phyloP scores from a whole-genome alignment of 148 eudicot genomes.

The Rhododendron griersonianum region DNA sequence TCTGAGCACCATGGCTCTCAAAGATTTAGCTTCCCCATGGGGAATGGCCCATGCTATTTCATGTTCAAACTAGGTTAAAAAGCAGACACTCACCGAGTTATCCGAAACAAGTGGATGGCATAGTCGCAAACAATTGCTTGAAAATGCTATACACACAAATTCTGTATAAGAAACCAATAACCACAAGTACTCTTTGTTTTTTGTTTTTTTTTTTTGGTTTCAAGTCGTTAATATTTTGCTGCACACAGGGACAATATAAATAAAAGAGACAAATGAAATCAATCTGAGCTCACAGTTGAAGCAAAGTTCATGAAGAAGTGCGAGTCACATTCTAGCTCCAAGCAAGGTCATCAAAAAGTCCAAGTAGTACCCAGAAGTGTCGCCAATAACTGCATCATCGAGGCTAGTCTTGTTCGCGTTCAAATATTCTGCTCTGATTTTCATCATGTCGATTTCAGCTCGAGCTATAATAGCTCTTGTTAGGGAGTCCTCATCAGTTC shows the following conservation, averaged over 20 bases:
- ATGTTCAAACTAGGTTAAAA: not conserved
- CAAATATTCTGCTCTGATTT: constrained; percentile 39
- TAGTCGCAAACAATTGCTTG: not conserved
- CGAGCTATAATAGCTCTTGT: constrained; percentile 63
- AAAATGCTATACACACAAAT: not conserved
- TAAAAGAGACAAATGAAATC: not conserved
- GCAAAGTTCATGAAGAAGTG: not conserved
- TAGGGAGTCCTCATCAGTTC: constrained; percentile 75
- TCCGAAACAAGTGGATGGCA: not conserved
- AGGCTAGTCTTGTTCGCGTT: constrained; percentile 38
- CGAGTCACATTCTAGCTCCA: constrained; percentile 27
- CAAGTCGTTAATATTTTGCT: constrained; percentile 1
- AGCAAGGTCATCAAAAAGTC: constrained; percentile 58
- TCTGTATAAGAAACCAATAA: not conserved
- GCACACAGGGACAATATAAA: not conserved
- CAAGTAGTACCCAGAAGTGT: constrained; percentile 65
- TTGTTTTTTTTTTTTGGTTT: not conserved
- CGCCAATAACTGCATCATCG: constrained; percentile 56
- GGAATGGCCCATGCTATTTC: too few species aligned
- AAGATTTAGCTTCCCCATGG: too few species aligned
- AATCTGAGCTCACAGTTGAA: not conserved
- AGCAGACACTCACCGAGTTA: not conserved
- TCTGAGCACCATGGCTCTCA: too few species aligned
- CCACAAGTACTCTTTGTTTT: not conserved
- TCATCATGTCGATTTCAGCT: constrained; percentile 71